Evolutionary conservation across 805 yeast species (phyloP), one percentile per base, ranked within the genome.

Genomic region (Yamadazyma akitaensis): DNA sequence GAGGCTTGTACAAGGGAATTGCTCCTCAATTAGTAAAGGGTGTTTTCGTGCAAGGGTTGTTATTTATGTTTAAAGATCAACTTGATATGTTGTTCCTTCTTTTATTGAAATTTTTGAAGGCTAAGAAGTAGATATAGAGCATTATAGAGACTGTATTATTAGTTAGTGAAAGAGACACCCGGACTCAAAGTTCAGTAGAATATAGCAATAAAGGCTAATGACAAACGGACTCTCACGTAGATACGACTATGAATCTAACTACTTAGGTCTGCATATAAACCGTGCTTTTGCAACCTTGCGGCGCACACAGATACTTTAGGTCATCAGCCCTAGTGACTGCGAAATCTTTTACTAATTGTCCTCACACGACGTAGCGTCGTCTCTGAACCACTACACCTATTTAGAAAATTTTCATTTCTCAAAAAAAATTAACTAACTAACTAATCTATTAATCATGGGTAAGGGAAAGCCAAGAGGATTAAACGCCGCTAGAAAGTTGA

Each of bases 391-490:
- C 43, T 42, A 31, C 16, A 11, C 32, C 38, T 41, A 21, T 14
- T 26, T 34, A 42, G 42, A 40, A 46, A 46, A 37, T 42, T 37
- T 37, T 42, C 46, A 32, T 28, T 37, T 11, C 40, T 35, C 34
- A 32, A 40, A 37, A 45, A 45, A 45, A 45, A 40, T 40, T 44
- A 32, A 21, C 31, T n/a, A 38, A 24, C 39, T 25, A 36, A 39
- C 39, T 35, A 26, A 40, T 45, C 53, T 46, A 60, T 50, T 47
- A 77, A 88, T 74, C 72, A 92, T 92, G 98, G 97, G 97, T 83
- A 90, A 87, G 81, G 97, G 97, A 80, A 91, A 91, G 82, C 99
- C 99, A 85, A 89, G 99, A 88, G 99, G 99, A 77, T 82, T 94
- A 78, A 92, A 94, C 89, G 86, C 99, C 75, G 99, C 99, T 74